These are phyloP conservation scores for Uronychia setigera DNA, from an alignment of 73 alveolate species.

Conservation along the genomic window DNA sequence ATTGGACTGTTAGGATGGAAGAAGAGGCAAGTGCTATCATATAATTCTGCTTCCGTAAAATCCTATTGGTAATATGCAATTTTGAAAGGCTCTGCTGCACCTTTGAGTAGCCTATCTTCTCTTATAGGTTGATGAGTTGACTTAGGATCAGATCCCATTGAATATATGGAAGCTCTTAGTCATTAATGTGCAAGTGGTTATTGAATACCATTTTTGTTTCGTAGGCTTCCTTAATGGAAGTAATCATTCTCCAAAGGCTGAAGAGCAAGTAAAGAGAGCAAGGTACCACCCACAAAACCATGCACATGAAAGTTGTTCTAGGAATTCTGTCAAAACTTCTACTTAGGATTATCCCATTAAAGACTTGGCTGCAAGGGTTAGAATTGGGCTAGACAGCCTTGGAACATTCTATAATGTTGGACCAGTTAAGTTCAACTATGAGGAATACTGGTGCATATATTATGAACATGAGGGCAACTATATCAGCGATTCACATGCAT, in stretches of 20 bases:
- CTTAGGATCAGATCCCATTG: not conserved
- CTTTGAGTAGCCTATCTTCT: not conserved
- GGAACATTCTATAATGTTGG: too few species aligned
- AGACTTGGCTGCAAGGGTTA: too few species aligned
- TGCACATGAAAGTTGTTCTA: too few species aligned
- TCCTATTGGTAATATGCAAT: not conserved
- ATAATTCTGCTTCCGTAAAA: not conserved
- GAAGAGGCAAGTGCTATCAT: not conserved
- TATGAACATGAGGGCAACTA: not conserved
- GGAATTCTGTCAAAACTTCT: too few species aligned
- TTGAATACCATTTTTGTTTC: not conserved
- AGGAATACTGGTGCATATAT: not conserved
- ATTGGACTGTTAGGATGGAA: not conserved
- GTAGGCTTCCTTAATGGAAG: not conserved
- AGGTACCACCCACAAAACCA: not conserved
- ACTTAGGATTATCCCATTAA: too few species aligned
- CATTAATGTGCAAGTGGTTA: not conserved
- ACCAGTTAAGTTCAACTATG: not conserved
- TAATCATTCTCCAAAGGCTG: not conserved
- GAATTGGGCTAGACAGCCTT: too few species aligned
- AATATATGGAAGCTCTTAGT: not conserved
- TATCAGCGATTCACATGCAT: not conserved
- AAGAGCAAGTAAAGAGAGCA: not conserved
- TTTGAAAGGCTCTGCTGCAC: not conserved
- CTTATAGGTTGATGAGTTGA: not conserved